These are phyloP conservation scores for Drechslerella dactyloides DNA, from an alignment of 2,329 filamentous ascomycete species.

Conservation along the genomic window DNA sequence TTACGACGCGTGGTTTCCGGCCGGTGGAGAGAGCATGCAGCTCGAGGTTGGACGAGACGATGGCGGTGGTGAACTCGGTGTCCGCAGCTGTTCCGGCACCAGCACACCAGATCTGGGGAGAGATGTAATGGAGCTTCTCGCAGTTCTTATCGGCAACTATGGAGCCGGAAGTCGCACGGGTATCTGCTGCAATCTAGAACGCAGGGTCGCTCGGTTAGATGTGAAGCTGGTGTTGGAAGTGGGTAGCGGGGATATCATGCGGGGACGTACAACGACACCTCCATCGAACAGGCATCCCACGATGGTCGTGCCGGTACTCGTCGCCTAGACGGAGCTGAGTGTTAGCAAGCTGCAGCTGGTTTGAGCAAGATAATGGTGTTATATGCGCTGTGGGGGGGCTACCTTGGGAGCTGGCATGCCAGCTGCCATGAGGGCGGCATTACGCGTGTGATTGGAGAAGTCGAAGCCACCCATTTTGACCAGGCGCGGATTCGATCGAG, in stretches of 20 bases:
- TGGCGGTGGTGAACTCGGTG: constrained; percentile 90
- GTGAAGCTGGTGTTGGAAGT: not conserved
- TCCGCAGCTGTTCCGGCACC: constrained; percentile 94
- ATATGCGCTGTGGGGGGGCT: not conserved
- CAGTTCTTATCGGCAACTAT: constrained; percentile 99
- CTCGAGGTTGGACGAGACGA: constrained; percentile 98
- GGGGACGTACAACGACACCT: constrained; percentile 76
- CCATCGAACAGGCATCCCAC: constrained; percentile 96
- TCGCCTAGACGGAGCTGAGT: constrained; percentile 64
- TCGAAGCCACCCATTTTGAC: constrained; percentile 88
- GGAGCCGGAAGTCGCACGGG: constrained; percentile 91
- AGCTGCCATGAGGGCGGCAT: constrained; percentile 90
- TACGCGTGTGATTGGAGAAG: constrained; percentile 99
- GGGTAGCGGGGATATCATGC: not conserved
- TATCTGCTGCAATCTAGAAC: constrained; percentile 89
- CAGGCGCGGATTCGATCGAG: constrained; percentile 8
- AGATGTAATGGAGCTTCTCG: constrained; percentile 99
- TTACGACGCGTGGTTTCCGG: constrained; percentile 94
- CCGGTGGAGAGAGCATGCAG: constrained; percentile 95
- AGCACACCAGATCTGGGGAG: constrained; percentile 98
- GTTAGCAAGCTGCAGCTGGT: constrained; percentile 1
- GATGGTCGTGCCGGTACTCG: constrained; percentile 97
- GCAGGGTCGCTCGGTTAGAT: constrained; percentile 51
- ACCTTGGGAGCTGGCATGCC: constrained; percentile 89
- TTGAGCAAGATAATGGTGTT: not conserved